A percentile compares a stretch with the other conserved stretches of the same genome.
Conservation (phyloP, 306 rosid species). For the Fragaria iinumae region DNA sequence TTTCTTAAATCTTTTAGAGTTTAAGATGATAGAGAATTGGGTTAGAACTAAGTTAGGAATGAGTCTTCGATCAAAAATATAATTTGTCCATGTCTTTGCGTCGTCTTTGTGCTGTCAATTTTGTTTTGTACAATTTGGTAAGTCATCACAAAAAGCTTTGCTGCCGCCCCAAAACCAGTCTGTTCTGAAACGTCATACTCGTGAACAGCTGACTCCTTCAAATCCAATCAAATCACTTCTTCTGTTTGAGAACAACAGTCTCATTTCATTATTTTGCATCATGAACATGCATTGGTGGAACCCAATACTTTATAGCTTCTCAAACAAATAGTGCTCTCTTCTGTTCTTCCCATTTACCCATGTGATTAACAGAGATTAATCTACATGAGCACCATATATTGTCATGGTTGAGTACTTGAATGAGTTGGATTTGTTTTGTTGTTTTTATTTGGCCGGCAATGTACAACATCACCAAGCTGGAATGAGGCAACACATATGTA, state of each 20-base stretch:
- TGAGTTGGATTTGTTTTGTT: conserved; percentile 12
- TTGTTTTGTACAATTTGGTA: neutral
- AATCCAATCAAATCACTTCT: neutral
- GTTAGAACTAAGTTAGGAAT: too few species aligned
- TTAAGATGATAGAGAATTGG: too few species aligned
- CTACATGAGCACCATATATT: neutral
- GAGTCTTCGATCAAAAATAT: too few species aligned
- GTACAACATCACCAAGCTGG: neutral
- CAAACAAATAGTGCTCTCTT: neutral
- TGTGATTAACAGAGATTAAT: neutral
- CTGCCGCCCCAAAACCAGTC: neutral
- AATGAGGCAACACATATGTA: neutral
- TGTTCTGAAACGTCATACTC: neutral
- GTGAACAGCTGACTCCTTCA: conserved; percentile 2
- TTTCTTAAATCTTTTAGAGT: too few species aligned
- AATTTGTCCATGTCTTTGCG: too few species aligned
- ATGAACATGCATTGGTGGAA: neutral
- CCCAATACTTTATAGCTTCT: neutral
- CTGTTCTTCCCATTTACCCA: neutral
- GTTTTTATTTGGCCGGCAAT: conserved; percentile 18
- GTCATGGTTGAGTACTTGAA: neutral
- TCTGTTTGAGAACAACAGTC: neutral
- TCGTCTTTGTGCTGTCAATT: too few species aligned
- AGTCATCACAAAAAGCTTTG: neutral
- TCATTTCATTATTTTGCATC: neutral